Evolutionary conservation across 1,284 basidiomycete species (phyloP), one percentile per base, ranked within the genome.

Genomic region (Ceratobasidium sp.): DNA sequence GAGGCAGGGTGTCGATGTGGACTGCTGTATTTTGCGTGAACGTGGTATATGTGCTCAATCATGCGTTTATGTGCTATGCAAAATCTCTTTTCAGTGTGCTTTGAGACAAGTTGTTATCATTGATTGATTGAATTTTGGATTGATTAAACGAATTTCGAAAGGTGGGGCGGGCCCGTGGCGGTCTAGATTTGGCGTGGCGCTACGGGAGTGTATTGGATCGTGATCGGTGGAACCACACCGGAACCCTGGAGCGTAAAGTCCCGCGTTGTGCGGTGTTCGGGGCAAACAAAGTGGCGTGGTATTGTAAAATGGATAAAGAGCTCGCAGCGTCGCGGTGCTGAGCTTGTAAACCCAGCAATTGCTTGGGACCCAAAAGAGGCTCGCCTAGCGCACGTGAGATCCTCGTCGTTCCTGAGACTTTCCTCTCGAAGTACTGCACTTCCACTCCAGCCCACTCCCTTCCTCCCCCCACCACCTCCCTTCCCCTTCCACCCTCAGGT

Each of bases 41-140:
- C 43, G 35, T 54, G 55, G 28, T 50, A 21, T 73, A 49, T 71
- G 54, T 41, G 35, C 26, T 38, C 54, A 70, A 55, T 57, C 43
- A 59, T 72, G 69, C 30, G 46, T n/a, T 66, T 41, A 43, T 66
- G 52, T 64, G 30, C 28, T 73, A 64, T 64, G 58, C 47, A 23
- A 50, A 26, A 38, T 21, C 16, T 41, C 32, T 13, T 35, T 11
- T 38, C n/a, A 11, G 35, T 38, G 35, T 38, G 35, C 35, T 5
- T 38, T 38, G 35, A 38, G 35, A 5, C 35, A 11, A 38, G 11
- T 4, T 5, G 6, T 38, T 38, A 38, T 38, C 35, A 11, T 38
- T 38, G 35, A 38, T 38, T 38, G 35, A 38, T 38, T 38, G 35
- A 11, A 38, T 5, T 38, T 38, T 38, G 6, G 35, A 38, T 38